Percentiles rank a stretch among this genome's conserved stretches.
phyloP scores from a whole-genome alignment of 2,329 filamentous ascomycete species.

The Scleromitrula shiraiana region DNA sequence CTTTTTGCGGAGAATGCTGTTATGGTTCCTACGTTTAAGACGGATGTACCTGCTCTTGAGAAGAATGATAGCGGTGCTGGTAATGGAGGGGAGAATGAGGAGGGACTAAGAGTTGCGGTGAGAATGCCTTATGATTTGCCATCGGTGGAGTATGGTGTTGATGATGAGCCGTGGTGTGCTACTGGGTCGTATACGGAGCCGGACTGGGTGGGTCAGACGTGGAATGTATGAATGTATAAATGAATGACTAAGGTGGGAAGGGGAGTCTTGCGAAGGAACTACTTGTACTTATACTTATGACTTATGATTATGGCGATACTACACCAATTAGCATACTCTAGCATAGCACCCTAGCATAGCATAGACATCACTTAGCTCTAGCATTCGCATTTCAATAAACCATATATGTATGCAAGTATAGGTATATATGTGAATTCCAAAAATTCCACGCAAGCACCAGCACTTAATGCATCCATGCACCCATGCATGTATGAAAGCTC shows the following conservation, averaged over 20 bases:
- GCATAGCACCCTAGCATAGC: too few relatives aligned
- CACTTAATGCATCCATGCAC: background rate
- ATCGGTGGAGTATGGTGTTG: conserved; percentile 52
- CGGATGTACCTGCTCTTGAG: conserved; percentile 41
- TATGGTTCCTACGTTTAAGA: conserved; percentile 64
- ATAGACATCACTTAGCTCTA: too few relatives aligned
- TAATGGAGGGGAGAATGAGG: conserved; percentile 11
- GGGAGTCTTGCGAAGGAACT: too few relatives aligned
- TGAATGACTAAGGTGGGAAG: too few relatives aligned
- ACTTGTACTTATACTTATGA: too few relatives aligned
- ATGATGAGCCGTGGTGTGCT: conserved; percentile 72
- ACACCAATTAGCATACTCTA: too few relatives aligned
- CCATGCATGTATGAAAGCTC: too few relatives aligned
- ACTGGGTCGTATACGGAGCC: conserved; percentile 49
- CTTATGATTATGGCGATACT: too few relatives aligned
- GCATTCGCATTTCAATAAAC: too few relatives aligned
- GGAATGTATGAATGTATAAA: conserved; percentile 3
- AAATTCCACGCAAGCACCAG: background rate
- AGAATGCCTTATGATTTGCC: conserved; percentile 80
- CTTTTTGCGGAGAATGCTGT: conserved; percentile 37
- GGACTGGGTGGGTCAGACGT: conserved; percentile 38
- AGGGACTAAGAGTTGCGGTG: conserved; percentile 50
- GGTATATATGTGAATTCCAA: too few relatives aligned
- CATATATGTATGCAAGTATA: too few relatives aligned
- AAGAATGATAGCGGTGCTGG: background rate